Evolutionary conservation across 2,329 filamentous ascomycete genomes (phyloP), one percentile per base, ranked within the genome.

Genomic region (Aspergillus piperis): DNA sequence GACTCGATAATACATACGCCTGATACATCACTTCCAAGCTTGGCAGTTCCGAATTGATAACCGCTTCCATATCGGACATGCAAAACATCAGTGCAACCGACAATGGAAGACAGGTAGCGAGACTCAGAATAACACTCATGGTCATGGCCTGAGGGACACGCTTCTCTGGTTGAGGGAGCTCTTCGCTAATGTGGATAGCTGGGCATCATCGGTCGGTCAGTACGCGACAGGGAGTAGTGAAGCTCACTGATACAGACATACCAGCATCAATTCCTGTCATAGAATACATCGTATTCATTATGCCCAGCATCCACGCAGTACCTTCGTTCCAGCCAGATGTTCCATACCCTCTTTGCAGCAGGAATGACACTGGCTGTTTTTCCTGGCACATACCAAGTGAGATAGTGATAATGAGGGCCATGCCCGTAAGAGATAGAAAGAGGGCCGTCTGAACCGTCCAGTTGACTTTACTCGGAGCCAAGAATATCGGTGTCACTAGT

Each of bases 61-160:
- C 60, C 3, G 57, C 58, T 15, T 66, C 59, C 8, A 68, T 59
- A 30, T 68, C 66, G 25, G 62, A 56, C 41, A 54, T 42, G 27
- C 60, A 62, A 60, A 66, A 65, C 48, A 67, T 38, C 54, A 67
- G 53, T n/a, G 64, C 64, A 17, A 67, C 11, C 7, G 55, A 62
- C 52, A 57, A 63, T 8, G 59, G 57, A 15, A 65, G 15, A 48
- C 48, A 47, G 6, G 60, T 66, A 27, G 47, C 47, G 47, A 50
- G 25, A 50, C 47, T 32, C 25, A 50, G 47, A 25, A 54, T 23
- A 7, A 58, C 42, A 42, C 56, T 54, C 49, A 66, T 63, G 42
- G 59, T 19, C 64, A 65, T 66, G n/a, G 53, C 63, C 52, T 58
- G 59, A 2, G 65, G 65, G 17, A 66, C 55, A 17, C 53, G 58